phyloP scores from a whole-genome alignment of 768 basidiomycete species.

The Fomitopsis serialis region DNA sequence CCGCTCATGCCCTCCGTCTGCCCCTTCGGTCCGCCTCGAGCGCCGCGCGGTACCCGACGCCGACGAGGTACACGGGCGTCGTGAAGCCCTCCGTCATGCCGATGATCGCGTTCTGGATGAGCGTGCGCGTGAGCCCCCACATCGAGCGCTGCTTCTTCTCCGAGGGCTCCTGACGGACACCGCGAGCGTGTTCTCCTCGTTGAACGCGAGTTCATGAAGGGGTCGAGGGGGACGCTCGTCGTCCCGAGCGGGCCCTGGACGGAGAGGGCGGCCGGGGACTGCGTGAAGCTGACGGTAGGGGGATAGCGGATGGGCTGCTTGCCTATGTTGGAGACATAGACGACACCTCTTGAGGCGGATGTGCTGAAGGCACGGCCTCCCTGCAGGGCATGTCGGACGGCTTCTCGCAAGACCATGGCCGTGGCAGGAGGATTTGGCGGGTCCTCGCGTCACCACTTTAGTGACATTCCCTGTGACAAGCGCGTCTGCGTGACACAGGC shows the following conservation, averaged over 20 bases:
- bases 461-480: not conserved
- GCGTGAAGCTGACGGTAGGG: conserved; percentile 37
- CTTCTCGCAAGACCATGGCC: conserved; percentile 1
- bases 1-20: conserved; percentile 49
- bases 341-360: conserved; percentile 28
- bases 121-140: conserved; percentile 94
- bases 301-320: conserved; percentile 48
- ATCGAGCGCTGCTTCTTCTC: conserved; percentile 77
- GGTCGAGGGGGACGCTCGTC: conserved; percentile 40
- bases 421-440: not conserved
- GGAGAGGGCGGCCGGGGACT: conserved; percentile 30
- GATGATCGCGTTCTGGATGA: conserved; percentile 83
- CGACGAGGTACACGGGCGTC: conserved; percentile 82
- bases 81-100: conserved; percentile 89
- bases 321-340: conserved; percentile 41
- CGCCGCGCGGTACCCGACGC: conserved; percentile 88
- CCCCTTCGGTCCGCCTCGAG: conserved; percentile 73
- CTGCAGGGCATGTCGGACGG: conserved; percentile 13
- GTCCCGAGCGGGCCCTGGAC: conserved; percentile 59
- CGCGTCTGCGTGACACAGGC: not conserved
- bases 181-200: conserved; percentile 27
- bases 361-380: conserved; percentile 39
- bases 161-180: conserved; percentile 52
- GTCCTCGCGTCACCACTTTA: not conserved
- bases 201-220: conserved; percentile 38